Evolutionary conservation across 2,329 filamentous ascomycete genomes (phyloP).

Genomic region (Gnomoniopsis smithogilvyi): DNA sequence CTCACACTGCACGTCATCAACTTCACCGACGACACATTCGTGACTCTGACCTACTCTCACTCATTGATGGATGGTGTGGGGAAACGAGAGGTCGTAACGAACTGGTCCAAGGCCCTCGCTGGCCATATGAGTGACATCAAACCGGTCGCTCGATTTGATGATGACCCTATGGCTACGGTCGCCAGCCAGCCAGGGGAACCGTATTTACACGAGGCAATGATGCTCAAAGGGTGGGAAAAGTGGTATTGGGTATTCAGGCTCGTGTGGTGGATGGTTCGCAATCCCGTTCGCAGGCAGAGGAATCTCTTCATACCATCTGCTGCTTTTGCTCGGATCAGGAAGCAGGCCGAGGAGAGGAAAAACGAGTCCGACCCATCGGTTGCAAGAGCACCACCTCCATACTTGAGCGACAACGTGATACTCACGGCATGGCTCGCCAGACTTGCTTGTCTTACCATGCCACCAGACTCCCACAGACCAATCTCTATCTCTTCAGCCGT

Average conservation of each 20-base stretch:
- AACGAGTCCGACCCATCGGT: background rate
- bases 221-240: conserved; percentile 21
- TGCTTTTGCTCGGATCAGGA: background rate
- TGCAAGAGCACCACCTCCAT: conserved; percentile 23
- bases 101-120: conserved; percentile 43
- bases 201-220: conserved; percentile 22
- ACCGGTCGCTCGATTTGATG: conserved; percentile 28
- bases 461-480: conserved; percentile 18
- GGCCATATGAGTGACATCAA: conserved; percentile 38
- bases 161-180: conserved; percentile 31
- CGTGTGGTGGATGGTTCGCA: background rate
- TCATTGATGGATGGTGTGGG: conserved; percentile 45
- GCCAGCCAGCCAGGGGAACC: conserved; percentile 21
- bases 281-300: background rate
- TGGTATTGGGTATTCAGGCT: conserved; percentile 4
- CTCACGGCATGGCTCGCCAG: conserved; percentile 38
- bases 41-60: conserved; percentile 45
- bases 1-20: conserved; percentile 44
- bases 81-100: conserved; percentile 35
- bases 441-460: conserved; percentile 22
- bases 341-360: conserved; percentile 8
- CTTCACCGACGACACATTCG: conserved; percentile 47
- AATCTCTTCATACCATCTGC: conserved; percentile 2
- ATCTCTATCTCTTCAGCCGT: conserved; percentile 36
- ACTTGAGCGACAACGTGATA: conserved; percentile 45